Evolutionary conservation across 2,329 filamentous ascomycete genomes (phyloP), one percentile per base, ranked within the genome.

Genomic region (Fusarium musae): DNA sequence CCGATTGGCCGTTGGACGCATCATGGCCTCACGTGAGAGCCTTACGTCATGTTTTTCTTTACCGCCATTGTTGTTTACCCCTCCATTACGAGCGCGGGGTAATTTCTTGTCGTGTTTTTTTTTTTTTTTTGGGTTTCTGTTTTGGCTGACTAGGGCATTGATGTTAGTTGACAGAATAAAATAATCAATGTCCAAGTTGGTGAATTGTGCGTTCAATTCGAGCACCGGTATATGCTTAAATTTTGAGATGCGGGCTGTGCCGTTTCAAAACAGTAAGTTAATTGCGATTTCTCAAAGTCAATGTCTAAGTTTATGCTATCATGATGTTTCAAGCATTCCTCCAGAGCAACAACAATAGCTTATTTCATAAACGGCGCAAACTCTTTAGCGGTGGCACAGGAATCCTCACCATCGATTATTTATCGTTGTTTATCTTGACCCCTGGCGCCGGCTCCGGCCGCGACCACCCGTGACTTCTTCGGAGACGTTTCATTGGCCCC

Each of bases 11-110:
- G 6, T 5, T 11, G 4, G 39, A 7, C 5, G 19, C 17, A 9
- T 26, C 6, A 3, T 0, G 0, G 2, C 0, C 8, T 72, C 74
- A 77, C 70, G 72, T 74, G 67, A 72, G 1, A 8, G 6, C 28
- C 42, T 70, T 77, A 75, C 72, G 66, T 76, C 74, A 76, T 75
- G n/a, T 52, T 54, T 26, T 47, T 34, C 62, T 59, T 66, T 68
- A 66, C 57, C 63, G 52, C 54, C 54, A 30, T 59, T 69, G 37
- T 59, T 63, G 43, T 60, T 73, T 73, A 73, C 70, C 70, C 70
- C 70, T 70, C 70, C 58, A 70, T 73, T 54, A 56, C 42, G 61
- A 71, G 59, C 62, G 70, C 67, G 70, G 70, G 70, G 70, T 73
- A 74, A 71, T 68, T 68, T 54, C 61, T 59, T 52, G 19, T 57